Conservation (phyloP, 345 rosid genomes). For the Combretum micranthum region DNA sequence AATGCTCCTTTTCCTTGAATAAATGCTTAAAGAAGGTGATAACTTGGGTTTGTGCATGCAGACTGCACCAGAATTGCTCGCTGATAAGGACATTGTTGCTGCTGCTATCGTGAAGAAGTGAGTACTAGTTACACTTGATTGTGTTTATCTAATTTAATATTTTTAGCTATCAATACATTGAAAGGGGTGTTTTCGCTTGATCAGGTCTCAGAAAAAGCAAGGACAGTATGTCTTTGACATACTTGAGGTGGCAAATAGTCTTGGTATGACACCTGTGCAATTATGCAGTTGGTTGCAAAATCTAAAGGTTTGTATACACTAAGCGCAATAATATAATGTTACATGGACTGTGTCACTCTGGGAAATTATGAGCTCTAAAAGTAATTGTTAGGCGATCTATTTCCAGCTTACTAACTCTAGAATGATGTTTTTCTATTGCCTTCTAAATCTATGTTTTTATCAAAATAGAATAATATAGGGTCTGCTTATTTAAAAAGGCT, state of each 20-base stretch:
- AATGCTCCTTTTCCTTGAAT: constrained; percentile 1
- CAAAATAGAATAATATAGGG: too few species aligned
- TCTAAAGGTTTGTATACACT: constrained; percentile 54
- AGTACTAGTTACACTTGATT: constrained; percentile 10
- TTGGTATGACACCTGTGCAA: constrained; percentile 40
- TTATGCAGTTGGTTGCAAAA: constrained; percentile 53
- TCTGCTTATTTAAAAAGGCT: too few species aligned
- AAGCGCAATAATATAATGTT: background rate
- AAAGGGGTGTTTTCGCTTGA: background rate
- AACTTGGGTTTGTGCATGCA: constrained; percentile 38
- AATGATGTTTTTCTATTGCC: too few species aligned
- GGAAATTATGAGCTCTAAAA: too few species aligned
- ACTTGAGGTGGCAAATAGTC: constrained; percentile 56
- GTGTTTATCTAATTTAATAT: background rate
- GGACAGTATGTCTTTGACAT: constrained; percentile 68
- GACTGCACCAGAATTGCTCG: constrained; percentile 69
- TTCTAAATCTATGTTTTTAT: too few species aligned
- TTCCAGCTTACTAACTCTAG: background rate
- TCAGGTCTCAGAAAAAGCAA: constrained; percentile 60
- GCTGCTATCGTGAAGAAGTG: constrained; percentile 75
- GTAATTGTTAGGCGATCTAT: background rate
- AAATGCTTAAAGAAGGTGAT: constrained; percentile 15
- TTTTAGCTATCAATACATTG: constrained; percentile 1
- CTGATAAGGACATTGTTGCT: constrained; percentile 54
- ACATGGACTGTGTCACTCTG: too few species aligned